These are phyloP conservation scores for Mycena haematopus DNA, from an alignment of 768 basidiomycete species.

Conservation along the genomic window DNA sequence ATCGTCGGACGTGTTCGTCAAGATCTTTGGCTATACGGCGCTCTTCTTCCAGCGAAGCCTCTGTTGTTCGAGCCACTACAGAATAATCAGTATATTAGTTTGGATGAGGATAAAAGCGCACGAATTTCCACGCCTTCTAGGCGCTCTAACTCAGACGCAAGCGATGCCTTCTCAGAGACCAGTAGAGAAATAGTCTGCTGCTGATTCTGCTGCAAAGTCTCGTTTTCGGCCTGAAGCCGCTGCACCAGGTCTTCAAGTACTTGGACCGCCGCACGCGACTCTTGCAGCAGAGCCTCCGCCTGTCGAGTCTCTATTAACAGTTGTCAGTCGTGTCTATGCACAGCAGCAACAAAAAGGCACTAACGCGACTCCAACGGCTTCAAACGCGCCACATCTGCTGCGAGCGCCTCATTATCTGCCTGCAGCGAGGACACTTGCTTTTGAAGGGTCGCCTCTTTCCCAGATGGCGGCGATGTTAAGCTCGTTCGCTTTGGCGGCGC, in stretches of 20 bases:
- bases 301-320: slow-evolving; percentile 39
- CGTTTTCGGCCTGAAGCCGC: slow-evolving; percentile 41
- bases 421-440: slow-evolving; percentile 31
- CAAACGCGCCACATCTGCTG: slow-evolving; percentile 27
- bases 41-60: slow-evolving; percentile 50
- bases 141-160: slow-evolving; percentile 63
- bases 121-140: slow-evolving; percentile 66
- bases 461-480: slow-evolving; percentile 26
- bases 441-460: slow-evolving; percentile 23
- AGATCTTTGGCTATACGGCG: slow-evolving; percentile 47
- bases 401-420: slow-evolving; percentile 33
- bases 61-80: slow-evolving; percentile 53
- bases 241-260: slow-evolving; percentile 40
- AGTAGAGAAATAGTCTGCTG: slow-evolving; percentile 79
- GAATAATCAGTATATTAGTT: slow-evolving; percentile 3
- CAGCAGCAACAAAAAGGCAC: not conserved
- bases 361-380: slow-evolving; percentile 29
- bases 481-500: slow-evolving; percentile 27
- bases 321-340: not conserved
- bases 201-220: slow-evolving; percentile 55
- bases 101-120: slow-evolving; percentile 41
- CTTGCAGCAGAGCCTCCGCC: slow-evolving; percentile 41
- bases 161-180: slow-evolving; percentile 72
- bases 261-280: slow-evolving; percentile 40
- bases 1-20: slow-evolving; percentile 46